Conservation (phyloP, 2,329 filamentous ascomycete species). For the Aspergillus unguis region DNA sequence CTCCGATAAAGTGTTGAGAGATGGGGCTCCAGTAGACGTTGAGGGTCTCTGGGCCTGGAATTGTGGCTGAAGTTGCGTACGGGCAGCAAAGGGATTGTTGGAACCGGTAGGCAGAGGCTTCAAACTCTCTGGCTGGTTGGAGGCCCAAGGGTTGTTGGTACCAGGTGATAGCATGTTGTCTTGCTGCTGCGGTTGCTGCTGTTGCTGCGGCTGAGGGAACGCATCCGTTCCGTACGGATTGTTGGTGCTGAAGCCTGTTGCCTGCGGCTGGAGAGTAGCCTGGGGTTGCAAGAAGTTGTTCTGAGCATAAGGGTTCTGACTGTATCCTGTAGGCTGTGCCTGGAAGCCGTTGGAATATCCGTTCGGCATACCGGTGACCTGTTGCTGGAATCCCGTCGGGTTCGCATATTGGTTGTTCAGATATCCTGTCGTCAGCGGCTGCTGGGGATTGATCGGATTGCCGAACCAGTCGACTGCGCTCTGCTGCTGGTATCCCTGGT, state of each 20-base stretch:
- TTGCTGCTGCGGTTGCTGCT: slow-evolving; percentile 45
- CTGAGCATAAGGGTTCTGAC: slow-evolving; percentile 51
- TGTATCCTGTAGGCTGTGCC: slow-evolving; percentile 66
- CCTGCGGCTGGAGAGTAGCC: slow-evolving; percentile 55
- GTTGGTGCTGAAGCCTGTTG: slow-evolving; percentile 55
- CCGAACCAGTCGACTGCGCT: slow-evolving; percentile 95
- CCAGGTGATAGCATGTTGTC: slow-evolving; percentile 68
- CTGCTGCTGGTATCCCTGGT: slow-evolving; percentile 97
- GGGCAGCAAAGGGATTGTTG: slow-evolving; percentile 90
- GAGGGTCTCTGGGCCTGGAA: slow-evolving; percentile 37
- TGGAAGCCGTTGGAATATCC: slow-evolving; percentile 68
- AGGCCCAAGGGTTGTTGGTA: slow-evolving; percentile 92
- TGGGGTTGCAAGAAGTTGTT: slow-evolving; percentile 50
- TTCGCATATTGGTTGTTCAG: slow-evolving; percentile 69
- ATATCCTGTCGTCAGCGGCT: slow-evolving; percentile 65
- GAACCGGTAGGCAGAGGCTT: slow-evolving; percentile 87
- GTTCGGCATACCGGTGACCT: slow-evolving; percentile 65
- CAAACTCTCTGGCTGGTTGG: slow-evolving; percentile 61
- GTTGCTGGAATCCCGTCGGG: slow-evolving; percentile 65
- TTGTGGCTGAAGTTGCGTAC: slow-evolving; percentile 51
- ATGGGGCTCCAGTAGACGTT: slow-evolving; percentile 57
- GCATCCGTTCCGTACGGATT: slow-evolving; percentile 54
- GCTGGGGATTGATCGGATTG: slow-evolving; percentile 81
- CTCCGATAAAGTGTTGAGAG: slow-evolving; percentile 73
- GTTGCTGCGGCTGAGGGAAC: slow-evolving; percentile 50